Evolutionary conservation across 257 asterid genomes (phyloP), one percentile per base, ranked within the genome.

Genomic region (Lycium barbarum): DNA sequence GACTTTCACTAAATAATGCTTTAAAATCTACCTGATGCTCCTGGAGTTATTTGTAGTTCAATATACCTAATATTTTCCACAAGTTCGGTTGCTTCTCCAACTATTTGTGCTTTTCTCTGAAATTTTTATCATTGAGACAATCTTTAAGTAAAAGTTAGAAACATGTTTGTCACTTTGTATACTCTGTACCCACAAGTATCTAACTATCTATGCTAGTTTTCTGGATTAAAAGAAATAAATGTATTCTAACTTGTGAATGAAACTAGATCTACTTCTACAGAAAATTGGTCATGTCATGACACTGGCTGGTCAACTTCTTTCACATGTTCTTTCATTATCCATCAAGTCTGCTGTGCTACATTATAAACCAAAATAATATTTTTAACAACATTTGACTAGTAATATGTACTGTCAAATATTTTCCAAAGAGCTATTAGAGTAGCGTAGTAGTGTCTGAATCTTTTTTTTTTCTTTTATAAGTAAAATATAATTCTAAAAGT

Each of bases 91-190:
- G 5, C 9, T 58, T 58, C 65, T 58, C 65, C 65, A 58, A 58
- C 10, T 58, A 58, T 6, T 17, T 58, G 65, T 11, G 61, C 40
- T 73, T 45, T 59, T 45, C 7, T 73, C 11, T 47, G 57, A 73
- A n/a, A n/a, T 73, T 73, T 35, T 73, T 33, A 73, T 73, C 80
- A 73, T 6, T 73, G 59, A 45, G 38, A 22, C 80, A 73, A 45
- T 47, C 12, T 73, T 73, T 73, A 20, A n/a, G 65, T 58, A 1
- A 58, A 58, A 18, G 6, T 10, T 11, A 4, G 15, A 63, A 63
- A 63, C 14, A 22, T 63, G 70, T 63, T 62, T 22, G 38, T 62
- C 38, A 1, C 15, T 26, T 26, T 20, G 9, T 22, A 62, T 13
- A 62, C 38, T 62, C 70, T 1, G 70, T 62, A 22, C 70, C 22